Conservation (phyloP, 495 filamentous ascomycete species). For the Neurospora sp. region DNA sequence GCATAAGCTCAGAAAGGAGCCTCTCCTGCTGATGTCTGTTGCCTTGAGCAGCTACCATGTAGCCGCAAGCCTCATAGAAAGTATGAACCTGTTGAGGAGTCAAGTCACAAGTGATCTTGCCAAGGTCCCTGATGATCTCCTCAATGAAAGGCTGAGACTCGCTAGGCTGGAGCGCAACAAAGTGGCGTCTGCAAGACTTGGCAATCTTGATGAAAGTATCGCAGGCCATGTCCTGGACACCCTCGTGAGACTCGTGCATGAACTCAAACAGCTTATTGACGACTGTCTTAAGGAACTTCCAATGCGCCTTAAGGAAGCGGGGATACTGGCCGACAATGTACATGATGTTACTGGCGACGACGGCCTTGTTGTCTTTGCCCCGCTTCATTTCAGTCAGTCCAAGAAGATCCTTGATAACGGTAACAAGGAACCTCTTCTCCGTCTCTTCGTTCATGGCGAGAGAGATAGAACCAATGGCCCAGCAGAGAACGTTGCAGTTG, state of each 20-base stretch:
- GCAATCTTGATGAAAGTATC: constrained; percentile 99
- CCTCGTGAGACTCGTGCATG: constrained; percentile 99
- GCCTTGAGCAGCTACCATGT: constrained; percentile 97
- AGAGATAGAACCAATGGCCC: constrained; percentile 98
- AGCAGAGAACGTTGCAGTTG: constrained; percentile 98
- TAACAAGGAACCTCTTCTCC: constrained; percentile 95
- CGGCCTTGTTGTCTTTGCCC: constrained; percentile 98
- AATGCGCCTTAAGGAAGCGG: constrained; percentile 95
- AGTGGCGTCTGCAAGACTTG: constrained; percentile 93
- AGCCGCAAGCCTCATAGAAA: constrained; percentile 97
- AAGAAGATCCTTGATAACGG: constrained; percentile 97
- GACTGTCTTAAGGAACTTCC: constrained; percentile 99
- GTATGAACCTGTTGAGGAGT: constrained; percentile 96
- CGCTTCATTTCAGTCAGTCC: constrained; percentile 98
- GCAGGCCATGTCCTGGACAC: constrained; percentile 99
- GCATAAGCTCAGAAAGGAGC: constrained; percentile 86
- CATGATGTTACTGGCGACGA: constrained; percentile 99
- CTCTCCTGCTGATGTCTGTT: constrained; percentile 86
- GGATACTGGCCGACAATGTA: constrained; percentile 99
- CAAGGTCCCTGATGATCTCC: constrained; percentile 91
- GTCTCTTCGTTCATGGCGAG: constrained; percentile 99
- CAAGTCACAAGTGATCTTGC: constrained; percentile 89
- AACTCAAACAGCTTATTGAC: constrained; percentile 99
- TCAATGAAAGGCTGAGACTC: constrained; percentile 96
- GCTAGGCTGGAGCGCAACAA: constrained; percentile 89